Base-by-base conservation (phyloP, 768 basidiomycete species). In the Royoungia palumana region DNA sequence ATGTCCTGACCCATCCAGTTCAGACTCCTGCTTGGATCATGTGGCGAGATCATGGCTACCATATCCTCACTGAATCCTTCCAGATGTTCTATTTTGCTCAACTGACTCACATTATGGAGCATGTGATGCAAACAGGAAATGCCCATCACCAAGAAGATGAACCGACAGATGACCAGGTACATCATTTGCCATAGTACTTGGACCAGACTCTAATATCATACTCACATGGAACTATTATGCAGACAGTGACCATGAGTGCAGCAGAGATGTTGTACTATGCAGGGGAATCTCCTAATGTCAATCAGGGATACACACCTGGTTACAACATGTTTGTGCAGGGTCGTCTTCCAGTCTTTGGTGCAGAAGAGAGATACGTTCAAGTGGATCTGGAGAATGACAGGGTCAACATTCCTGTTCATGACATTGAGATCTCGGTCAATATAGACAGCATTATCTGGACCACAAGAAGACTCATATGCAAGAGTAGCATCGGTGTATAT, bases 381-480 rank as follows among this genome's bases (percentile, higher is more conserved):
- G 8, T 51, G 0, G 20, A 52, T 17, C 47, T 49, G 6, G 36
- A 52, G 16, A 11, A 52, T 6, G 51, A 52, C 13, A 25, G 3
- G 5, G 5, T 47, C 0, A 11, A 49, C 2, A 2, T 48, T 6
- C 1, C 35, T 14, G 16, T 14, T 0, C 2, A 49, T 0, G 14
- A 35, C 19, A 49, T 49, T 1, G 1, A 44, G 1, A 49, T 52
- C n/a, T 52, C 41, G 1, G 21, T 51, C 1, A 14, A 47, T 4
- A 53, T 54, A 3, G 45, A 52, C 11, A 54, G 46, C 12, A 40
- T 54, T 28, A 47, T 54, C 0, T 54, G 50, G 50, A 38, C 4
- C 0, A 53, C 40, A 0, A 41, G 16, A 2, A 14, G 10, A 20
- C 28, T 45, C 0, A 16, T 41, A 0, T 53, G 30, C 30, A 27